Base-by-base conservation (phyloP, 2,329 filamentous ascomycete species). In the Teratosphaeria pseudoeucalypti region DNA sequence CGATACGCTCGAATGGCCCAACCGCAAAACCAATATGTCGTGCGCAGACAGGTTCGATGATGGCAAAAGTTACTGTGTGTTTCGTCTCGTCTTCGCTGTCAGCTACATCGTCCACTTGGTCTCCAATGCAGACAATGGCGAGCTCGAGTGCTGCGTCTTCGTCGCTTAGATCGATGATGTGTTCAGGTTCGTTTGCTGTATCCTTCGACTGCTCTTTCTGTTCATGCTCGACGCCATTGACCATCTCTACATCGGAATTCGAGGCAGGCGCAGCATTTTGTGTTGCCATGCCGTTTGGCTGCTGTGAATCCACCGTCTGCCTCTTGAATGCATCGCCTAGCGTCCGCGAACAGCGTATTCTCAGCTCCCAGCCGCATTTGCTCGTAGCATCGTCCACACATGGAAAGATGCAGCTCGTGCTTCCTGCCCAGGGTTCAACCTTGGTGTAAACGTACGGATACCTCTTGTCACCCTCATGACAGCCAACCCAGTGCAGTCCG, bases 391-490 rank as follows among this genome's bases (percentile, higher is more conserved):
- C 89, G 71, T 99, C 94, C 57, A 97, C 81, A 72, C 94, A 97
- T 0, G 94, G 94, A 68, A 99, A 99, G 29, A 97, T 84, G 66
- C 87, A 92, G 54, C 86, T 92, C 0, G 90, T 86, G 19, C 85
- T 86, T 34, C 92, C 91, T 0, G 90, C 85, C 62, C 89, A 86
- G 52, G 87, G 78, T 2, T 87, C 88, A 69, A 92, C 91, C 49
- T 86, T 87, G 0, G 92, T 95, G 73, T 95, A 99, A 55, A 89
- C 86, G 76, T 99, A 92, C 0, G 94, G 91, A 72, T 92, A 99
- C 62, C 92, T 84, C 59, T 80, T 80, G 71, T 96, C 92, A 56
- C 86, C 83, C 59, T 86, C 85, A 53, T 90, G 85, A 43, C 94
- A 82, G 3, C 94, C 92, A 16, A 95, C 89, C 74, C 96, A 99